Conservation (phyloP, 2,329 filamentous ascomycete genomes). For the Cladophialophora carrionii region DNA sequence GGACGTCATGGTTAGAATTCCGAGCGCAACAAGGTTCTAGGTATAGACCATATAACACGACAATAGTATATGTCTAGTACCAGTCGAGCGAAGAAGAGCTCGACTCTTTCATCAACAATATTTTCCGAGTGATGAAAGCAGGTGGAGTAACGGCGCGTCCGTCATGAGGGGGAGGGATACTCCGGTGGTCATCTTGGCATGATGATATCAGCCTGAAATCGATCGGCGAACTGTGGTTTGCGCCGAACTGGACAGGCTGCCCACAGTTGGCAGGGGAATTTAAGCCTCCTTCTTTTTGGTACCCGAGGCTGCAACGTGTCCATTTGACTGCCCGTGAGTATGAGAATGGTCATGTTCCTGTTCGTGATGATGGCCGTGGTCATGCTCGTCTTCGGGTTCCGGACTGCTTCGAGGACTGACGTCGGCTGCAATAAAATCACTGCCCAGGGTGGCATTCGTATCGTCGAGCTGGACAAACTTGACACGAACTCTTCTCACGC, state of each 20-base stretch:
- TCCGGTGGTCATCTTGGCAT: conserved; percentile 32
- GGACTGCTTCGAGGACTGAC: conserved; percentile 61
- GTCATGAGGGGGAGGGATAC: conserved; percentile 12
- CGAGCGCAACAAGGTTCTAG: neutral
- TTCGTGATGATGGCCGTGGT: conserved; percentile 47
- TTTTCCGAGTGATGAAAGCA: conserved; percentile 7
- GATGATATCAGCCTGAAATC: conserved; percentile 40
- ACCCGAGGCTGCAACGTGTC: conserved; percentile 19
- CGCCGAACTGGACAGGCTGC: neutral
- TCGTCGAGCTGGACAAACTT: conserved; percentile 76
- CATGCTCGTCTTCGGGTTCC: conserved; percentile 61
- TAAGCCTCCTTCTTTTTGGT: conserved; percentile 26
- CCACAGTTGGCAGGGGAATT: neutral
- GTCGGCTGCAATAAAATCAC: conserved; percentile 76
- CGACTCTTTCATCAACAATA: conserved; percentile 13
- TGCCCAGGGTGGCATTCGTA: conserved; percentile 62
- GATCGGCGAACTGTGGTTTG: neutral
- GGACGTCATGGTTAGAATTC: conserved; percentile 43
- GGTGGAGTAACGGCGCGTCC: conserved; percentile 22
- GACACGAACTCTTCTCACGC: conserved; percentile 79
- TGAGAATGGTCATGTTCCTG: conserved; percentile 26
- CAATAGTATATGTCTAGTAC: neutral
- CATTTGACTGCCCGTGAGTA: conserved; percentile 20
- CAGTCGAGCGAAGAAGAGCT: neutral
- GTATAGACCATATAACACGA: neutral